Percentiles rank a stretch among this genome's conserved stretches.
Evolutionary conservation across 768 basidiomycete genomes (phyloP).

Genomic region (Podaxis carcinomalis): DNA sequence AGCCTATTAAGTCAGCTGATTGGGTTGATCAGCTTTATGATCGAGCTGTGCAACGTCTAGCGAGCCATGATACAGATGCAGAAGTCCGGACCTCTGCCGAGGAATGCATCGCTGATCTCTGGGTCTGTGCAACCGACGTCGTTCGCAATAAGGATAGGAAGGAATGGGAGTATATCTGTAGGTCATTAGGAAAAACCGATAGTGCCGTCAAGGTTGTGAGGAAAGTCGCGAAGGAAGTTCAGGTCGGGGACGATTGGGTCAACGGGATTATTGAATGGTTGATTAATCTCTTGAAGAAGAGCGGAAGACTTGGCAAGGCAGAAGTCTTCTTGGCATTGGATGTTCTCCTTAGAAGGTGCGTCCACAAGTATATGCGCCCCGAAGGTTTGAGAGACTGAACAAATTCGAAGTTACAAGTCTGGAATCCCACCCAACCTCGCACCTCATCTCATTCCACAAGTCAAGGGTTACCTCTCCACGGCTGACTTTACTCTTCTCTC

Average conservation of each 20-base stretch:
- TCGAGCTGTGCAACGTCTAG: conserved; percentile 66
- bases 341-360: conserved; percentile 63
- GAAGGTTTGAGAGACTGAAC: neutral
- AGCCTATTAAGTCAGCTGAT: conserved; percentile 58
- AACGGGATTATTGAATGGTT: conserved; percentile 77
- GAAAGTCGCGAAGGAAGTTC: conserved; percentile 74
- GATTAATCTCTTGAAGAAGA: conserved; percentile 70
- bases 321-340: conserved; percentile 79
- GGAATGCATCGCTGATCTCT: conserved; percentile 78
- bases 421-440: conserved; percentile 56
- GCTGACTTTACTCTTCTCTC: conserved; percentile 77
- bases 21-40: conserved; percentile 76
- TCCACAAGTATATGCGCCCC: neutral
- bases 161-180: conserved; percentile 81
- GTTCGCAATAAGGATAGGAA: conserved; percentile 57
- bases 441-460: conserved; percentile 59
- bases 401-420: conserved; percentile 28
- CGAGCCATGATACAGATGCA: conserved; percentile 82
- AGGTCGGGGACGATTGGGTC: conserved; percentile 74
- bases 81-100: conserved; percentile 85
- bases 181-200: conserved; percentile 64
- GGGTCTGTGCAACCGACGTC: conserved; percentile 80
- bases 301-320: conserved; percentile 70
- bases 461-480: conserved; percentile 71
- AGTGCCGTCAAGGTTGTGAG: conserved; percentile 79